Evolutionary conservation across 225 moss, liverwort and hornwort genomes (phyloP).

Genomic region (Straminergon stramineum): DNA sequence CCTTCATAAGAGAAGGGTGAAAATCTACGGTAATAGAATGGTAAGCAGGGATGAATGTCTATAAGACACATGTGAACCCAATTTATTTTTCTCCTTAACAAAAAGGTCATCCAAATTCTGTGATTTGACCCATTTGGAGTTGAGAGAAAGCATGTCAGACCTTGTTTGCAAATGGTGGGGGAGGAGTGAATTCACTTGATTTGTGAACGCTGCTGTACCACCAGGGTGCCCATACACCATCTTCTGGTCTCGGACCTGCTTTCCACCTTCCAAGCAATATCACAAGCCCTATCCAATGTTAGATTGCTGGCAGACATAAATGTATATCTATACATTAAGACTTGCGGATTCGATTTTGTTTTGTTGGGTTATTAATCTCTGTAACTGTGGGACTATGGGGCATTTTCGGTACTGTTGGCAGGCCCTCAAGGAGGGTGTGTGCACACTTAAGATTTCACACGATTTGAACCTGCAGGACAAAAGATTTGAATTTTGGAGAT

Average conservation of each 20-base stretch:
- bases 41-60: neutral
- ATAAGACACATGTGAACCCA: neutral
- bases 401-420: neutral
- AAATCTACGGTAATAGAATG: neutral
- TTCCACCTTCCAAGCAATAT: slow-evolving; percentile 55
- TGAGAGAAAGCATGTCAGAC: slow-evolving; percentile 11
- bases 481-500: neutral
- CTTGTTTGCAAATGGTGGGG: slow-evolving; percentile 48
- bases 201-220: slow-evolving; percentile 79
- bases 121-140: neutral
- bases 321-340: neutral
- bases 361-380: neutral
- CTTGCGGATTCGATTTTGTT: neutral
- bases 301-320: neutral
- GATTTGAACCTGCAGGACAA: neutral
- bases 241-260: slow-evolving; percentile 77
- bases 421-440: neutral
- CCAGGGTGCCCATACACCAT: slow-evolving; percentile 87
- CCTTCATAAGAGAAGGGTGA: neutral
- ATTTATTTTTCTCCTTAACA: neutral
- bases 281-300: neutral
- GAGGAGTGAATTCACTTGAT: slow-evolving; percentile 55
- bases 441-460: neutral
- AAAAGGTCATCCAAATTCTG: neutral
- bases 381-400: neutral